Evolutionary conservation across 495 filamentous ascomycete genomes (phyloP).

Genomic region (Daldinia bambusicola): DNA sequence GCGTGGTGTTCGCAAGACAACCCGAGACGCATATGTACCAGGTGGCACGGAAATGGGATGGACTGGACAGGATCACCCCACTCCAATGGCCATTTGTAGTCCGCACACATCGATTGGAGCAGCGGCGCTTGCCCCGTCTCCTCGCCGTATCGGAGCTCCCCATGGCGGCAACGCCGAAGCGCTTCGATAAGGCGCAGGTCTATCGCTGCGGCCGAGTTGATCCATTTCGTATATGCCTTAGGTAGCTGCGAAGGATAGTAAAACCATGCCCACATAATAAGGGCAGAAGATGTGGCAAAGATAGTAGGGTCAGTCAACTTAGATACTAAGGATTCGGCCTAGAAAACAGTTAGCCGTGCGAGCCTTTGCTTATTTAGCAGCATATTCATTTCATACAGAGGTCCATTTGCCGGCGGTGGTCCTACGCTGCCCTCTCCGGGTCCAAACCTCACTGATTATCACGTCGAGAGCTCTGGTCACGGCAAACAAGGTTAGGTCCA

Average conservation of each 20-base stretch:
- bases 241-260: conserved; percentile 77
- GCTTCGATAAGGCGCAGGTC: conserved; percentile 80
- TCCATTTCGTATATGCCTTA: conserved; percentile 85
- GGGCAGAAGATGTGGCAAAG: conserved; percentile 78
- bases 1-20: conserved; percentile 84
- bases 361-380: background rate
- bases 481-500: conserved; percentile 89
- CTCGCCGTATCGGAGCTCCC: conserved; percentile 76
- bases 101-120: conserved; percentile 77
- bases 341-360: conserved; percentile 24
- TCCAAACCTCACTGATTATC: conserved; percentile 73
- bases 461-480: conserved; percentile 79
- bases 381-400: conserved; percentile 42
- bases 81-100: conserved; percentile 71
- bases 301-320: conserved; percentile 71
- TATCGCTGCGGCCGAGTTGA: conserved; percentile 79
- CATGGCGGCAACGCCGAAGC: conserved; percentile 71
- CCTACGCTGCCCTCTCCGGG: conserved; percentile 53
- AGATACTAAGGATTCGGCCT: conserved; percentile 62
- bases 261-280: conserved; percentile 94
- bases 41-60: conserved; percentile 83
- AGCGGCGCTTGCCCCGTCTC: conserved; percentile 79
- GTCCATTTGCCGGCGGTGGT: conserved; percentile 60
- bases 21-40: conserved; percentile 86
- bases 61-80: conserved; percentile 83